A percentile compares a stretch with the other conserved stretches of the same genome.
phyloP scores from a whole-genome alignment of 331 rosid species.

The Stylosanthes scabra region DNA sequence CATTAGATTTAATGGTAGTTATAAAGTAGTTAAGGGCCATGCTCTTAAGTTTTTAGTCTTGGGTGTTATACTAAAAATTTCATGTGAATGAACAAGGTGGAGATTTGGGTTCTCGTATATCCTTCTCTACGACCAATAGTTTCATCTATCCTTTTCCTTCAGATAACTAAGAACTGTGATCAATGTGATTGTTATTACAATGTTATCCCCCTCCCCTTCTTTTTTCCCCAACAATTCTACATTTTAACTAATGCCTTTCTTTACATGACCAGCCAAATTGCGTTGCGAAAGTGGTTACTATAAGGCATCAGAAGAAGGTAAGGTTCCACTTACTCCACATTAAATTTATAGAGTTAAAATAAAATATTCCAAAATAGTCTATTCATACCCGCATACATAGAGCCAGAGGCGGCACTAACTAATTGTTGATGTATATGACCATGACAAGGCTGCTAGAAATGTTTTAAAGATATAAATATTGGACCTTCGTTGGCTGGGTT shows the following conservation, averaged over 20 bases:
- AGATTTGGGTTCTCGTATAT: background rate
- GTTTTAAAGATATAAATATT: background rate
- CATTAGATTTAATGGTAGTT: slow-evolving; percentile 12
- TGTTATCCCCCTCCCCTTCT: background rate
- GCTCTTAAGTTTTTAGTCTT: background rate
- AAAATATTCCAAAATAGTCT: background rate
- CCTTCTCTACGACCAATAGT: background rate
- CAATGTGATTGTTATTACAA: background rate
- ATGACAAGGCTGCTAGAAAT: background rate
- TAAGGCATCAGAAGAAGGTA: slow-evolving; percentile 76
- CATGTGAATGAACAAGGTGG: background rate
- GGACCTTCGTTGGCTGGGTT: background rate
- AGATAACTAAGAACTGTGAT: background rate
- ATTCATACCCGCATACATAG: background rate
- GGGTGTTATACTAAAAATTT: slow-evolving; percentile 1
- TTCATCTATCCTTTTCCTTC: slow-evolving; percentile 3
- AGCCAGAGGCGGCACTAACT: slow-evolving; percentile 1
- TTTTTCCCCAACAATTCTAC: slow-evolving; percentile 18
- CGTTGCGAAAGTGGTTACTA: slow-evolving; percentile 67
- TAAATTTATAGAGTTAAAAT: slow-evolving; percentile 18
- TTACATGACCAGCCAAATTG: slow-evolving; percentile 69
- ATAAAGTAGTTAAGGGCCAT: slow-evolving; percentile 1
- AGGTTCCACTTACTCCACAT: background rate
- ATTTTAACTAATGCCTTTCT: slow-evolving; percentile 33
- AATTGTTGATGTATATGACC: slow-evolving; percentile 1